Base-by-base conservation (phyloP, 2,329 filamentous ascomycete genomes). In the Teratosphaeria gauchensis region DNA sequence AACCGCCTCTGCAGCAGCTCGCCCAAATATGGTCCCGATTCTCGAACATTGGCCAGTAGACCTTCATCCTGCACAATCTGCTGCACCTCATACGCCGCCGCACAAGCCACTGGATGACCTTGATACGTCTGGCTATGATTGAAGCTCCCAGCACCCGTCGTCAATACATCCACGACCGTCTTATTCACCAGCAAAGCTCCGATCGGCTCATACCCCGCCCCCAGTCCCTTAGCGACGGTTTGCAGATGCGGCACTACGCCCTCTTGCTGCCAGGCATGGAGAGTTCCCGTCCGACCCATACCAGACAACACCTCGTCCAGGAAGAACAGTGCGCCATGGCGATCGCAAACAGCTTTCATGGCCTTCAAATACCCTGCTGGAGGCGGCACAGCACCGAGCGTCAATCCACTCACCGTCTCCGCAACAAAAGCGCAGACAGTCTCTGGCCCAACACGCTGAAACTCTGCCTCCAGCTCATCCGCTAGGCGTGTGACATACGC, bases 151-250 rank as follows among this genome's bases (percentile, higher is more conserved):
- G 64, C 73, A 62, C 70, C 68, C 72, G 70, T 21, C 63, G 73
- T 19, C 14, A 84, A 67, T 5, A 73, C 69, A 48, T 80, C 68
- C 30, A 80, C 70, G 11, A 86, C 73, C n/a, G 72, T 73, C 3
- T 73, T 64, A 32, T 78, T 75, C 8, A 82, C 74, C 2, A 87
- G 71, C 9, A 87, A 71, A 0, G 75, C 84, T 0, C 84, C 82
- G 7, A 87, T 77, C 0, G 84, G 78, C 28, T 77, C 75, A 60
- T 83, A 87, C 0, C 86, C 86, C 12, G 79, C 85, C 0, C 80
- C 83, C 0, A 89, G 74, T 0, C 82, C 83, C 67, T 89, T 88
- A 0, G 82, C 86, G 2, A 87, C 72, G 0, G 83, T 82, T 65
- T 85, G 78, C 1, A 89, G 76, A 65, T 89, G 84, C 0, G 85